Percentiles rank a stretch among this genome's conserved stretches.
Conservation (phyloP, 352 stramenopile species). For the Pythium angustatum region DNA sequence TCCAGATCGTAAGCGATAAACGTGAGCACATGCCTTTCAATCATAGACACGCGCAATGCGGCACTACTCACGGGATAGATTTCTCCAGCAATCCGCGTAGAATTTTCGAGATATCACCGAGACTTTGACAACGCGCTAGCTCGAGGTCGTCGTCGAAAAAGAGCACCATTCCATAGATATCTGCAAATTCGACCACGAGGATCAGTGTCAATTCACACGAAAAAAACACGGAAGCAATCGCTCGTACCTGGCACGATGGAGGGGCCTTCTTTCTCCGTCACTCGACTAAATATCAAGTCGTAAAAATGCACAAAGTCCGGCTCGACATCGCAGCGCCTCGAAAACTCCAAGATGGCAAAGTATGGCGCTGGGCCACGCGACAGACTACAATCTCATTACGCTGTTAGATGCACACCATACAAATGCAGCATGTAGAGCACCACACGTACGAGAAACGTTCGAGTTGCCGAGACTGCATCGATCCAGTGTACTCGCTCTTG, state of each 20-base stretch:
- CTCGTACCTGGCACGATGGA: slow-evolving; percentile 36
- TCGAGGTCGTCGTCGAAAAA: slow-evolving; percentile 69
- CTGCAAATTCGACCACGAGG: slow-evolving; percentile 19
- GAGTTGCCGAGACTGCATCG: slow-evolving; percentile 22
- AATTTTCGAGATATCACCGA: slow-evolving; percentile 41
- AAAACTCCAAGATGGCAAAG: slow-evolving; percentile 56
- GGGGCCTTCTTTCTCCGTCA: slow-evolving; percentile 33
- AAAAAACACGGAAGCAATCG: too few species aligned
- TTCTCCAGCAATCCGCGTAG: slow-evolving; percentile 38
- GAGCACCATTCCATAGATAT: slow-evolving; percentile 61
- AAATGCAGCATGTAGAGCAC: background rate
- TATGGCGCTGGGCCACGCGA: slow-evolving; percentile 38
- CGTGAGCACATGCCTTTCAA: too few species aligned
- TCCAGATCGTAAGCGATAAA: too few species aligned
- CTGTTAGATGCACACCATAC: background rate
- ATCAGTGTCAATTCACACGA: background rate
- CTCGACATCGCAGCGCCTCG: slow-evolving; percentile 26
- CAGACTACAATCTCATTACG: slow-evolving; percentile 17
- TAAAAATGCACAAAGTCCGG: slow-evolving; percentile 51
- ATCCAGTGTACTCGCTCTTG: slow-evolving; percentile 20
- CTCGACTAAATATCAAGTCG: slow-evolving; percentile 53
- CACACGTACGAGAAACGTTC: slow-evolving; percentile 26
- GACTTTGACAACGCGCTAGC: slow-evolving; percentile 63
- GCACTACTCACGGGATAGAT: slow-evolving; percentile 41
- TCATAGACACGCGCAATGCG: too few species aligned